Evolutionary conservation across 768 basidiomycete species (phyloP).

Genomic region (Boletus reticulatus): DNA sequence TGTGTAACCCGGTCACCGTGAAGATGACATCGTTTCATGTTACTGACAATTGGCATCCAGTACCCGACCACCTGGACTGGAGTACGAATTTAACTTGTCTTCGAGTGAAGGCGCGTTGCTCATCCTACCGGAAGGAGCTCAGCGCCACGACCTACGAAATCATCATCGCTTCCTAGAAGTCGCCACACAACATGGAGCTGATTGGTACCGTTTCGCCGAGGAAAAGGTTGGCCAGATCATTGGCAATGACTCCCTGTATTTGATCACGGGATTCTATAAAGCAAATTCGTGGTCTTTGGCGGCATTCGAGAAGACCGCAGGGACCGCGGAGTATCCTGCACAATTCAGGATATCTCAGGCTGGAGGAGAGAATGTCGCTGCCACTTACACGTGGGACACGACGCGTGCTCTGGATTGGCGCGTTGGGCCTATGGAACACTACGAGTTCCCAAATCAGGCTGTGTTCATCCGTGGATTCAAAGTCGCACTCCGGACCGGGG

Average conservation of each 20-base stretch:
- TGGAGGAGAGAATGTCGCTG: neutral
- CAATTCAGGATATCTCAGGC: slow-evolving; percentile 6
- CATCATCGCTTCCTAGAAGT: slow-evolving; percentile 12
- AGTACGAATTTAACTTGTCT: slow-evolving; percentile 9
- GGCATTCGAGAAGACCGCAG: slow-evolving; percentile 6
- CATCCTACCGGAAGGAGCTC: slow-evolving; percentile 30
- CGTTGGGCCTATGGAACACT: neutral
- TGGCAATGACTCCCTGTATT: slow-evolving; percentile 26
- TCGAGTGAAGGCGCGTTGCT: slow-evolving; percentile 29
- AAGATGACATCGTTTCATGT: neutral
- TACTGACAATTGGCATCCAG: neutral
- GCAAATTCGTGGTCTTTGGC: slow-evolving; percentile 29
- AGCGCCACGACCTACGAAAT: slow-evolving; percentile 21
- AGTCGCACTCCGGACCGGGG: neutral
- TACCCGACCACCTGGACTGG: neutral
- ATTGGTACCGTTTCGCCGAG: slow-evolving; percentile 30
- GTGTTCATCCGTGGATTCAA: slow-evolving; percentile 26
- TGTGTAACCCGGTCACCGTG: neutral
- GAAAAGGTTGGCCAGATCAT: slow-evolving; percentile 14
- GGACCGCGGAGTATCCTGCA: neutral
- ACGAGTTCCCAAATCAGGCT: slow-evolving; percentile 12
- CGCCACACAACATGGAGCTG: slow-evolving; percentile 18
- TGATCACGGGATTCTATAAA: slow-evolving; percentile 18
- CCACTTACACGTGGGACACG: slow-evolving; percentile 8
- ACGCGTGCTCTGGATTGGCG: slow-evolving; percentile 4